Conservation (phyloP, 2,329 filamentous ascomycete genomes). For the Aureobasidium pullulans region DNA sequence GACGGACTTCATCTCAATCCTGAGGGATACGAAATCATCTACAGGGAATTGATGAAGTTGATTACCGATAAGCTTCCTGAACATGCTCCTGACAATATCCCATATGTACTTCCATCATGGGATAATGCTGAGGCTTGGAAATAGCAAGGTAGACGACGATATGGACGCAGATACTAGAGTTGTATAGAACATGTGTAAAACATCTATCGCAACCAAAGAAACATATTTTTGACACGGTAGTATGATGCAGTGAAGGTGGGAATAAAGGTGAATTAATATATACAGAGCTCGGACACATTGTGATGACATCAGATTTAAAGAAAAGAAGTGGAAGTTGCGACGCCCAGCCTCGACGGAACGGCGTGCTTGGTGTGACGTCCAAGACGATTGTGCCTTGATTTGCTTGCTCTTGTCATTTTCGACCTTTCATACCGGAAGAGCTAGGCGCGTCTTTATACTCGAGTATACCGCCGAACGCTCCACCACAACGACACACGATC, state of each 20-base stretch:
- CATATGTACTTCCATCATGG: conserved; percentile 49
- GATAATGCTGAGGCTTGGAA: conserved; percentile 28
- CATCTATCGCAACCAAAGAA: not conserved
- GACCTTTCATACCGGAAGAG: not conserved
- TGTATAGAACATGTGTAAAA: not conserved
- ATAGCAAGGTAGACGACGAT: not conserved
- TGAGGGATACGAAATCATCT: conserved; percentile 50
- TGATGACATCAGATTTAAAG: not conserved
- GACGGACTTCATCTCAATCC: conserved; percentile 56
- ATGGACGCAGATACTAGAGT: not conserved
- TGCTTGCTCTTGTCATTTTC: not conserved
- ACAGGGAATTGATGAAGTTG: conserved; percentile 44
- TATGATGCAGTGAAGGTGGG: not conserved
- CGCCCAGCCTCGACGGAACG: conserved; percentile 11
- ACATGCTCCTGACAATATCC: conserved; percentile 44
- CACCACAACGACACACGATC: not conserved
- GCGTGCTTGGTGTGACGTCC: conserved; percentile 3
- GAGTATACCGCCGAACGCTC: not conserved
- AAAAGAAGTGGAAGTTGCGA: conserved; percentile 7
- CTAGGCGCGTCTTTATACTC: not conserved
- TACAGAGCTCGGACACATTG: not conserved
- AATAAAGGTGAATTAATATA: not conserved
- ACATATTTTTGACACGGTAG: not conserved
- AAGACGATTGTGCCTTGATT: not conserved
- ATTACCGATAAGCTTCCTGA: conserved; percentile 49